These are phyloP conservation scores for Liquidambar formosana DNA, from an alignment of 164 flowering plant genomes.

Conservation along the genomic window DNA sequence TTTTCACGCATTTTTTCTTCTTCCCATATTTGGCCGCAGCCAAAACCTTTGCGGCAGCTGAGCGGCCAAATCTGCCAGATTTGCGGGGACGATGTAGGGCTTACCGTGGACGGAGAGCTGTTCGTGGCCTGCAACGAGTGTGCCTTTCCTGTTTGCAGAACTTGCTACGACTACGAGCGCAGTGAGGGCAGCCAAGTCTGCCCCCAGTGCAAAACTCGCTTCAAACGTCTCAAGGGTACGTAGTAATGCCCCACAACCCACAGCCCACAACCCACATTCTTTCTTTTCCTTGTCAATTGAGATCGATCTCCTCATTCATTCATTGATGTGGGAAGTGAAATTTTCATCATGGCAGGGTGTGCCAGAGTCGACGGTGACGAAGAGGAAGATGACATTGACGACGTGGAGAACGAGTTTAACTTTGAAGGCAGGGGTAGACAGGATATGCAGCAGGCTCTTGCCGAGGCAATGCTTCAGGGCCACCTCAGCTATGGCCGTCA, in stretches of 20 bases:
- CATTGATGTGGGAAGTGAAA: not conserved
- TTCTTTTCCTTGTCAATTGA: too few relatives aligned
- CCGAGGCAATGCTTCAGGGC: slow-evolving; percentile 22
- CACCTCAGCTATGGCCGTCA: slow-evolving; percentile 17
- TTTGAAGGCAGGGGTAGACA: slow-evolving; percentile 29
- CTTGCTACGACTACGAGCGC: slow-evolving; percentile 65
- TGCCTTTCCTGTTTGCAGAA: slow-evolving; percentile 59
- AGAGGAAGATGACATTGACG: slow-evolving; percentile 62
- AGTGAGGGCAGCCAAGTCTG: slow-evolving; percentile 57
- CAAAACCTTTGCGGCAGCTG: slow-evolving; percentile 26
- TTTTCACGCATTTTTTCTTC: too few relatives aligned
- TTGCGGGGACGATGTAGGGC: slow-evolving; percentile 59
- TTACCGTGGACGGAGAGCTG: slow-evolving; percentile 49
- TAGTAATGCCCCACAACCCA: too few relatives aligned
- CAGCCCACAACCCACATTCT: too few relatives aligned
- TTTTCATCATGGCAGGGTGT: slow-evolving; percentile 38
- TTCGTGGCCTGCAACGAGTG: slow-evolving; percentile 68
- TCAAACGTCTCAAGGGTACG: slow-evolving; percentile 57
- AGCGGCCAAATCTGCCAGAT: slow-evolving; percentile 56
- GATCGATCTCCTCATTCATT: not conserved
- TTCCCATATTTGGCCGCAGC: not conserved
- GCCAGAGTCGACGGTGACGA: slow-evolving; percentile 67
- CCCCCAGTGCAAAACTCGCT: slow-evolving; percentile 65
- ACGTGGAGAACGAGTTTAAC: slow-evolving; percentile 59
- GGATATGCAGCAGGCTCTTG: slow-evolving; percentile 32